Base-by-base conservation (phyloP, 176 grass and related monocot species). In the Melocanna baccifera region DNA sequence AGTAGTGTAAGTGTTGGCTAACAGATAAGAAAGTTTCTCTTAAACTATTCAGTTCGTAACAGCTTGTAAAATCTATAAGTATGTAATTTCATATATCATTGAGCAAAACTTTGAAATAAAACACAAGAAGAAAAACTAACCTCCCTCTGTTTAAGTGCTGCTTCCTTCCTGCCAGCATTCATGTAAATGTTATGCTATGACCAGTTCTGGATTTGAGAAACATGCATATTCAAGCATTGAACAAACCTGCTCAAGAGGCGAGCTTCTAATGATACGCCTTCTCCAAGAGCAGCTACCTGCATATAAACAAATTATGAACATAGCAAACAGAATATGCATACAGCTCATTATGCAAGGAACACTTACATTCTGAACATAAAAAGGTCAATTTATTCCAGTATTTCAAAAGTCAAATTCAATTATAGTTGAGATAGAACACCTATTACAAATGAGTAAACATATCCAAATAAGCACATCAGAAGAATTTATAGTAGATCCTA, bases 211-310 rank as follows among this genome's bases (percentile, higher is more conserved):
- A 85, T 41, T 88, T 88, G 62, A 65, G 62, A 79, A 75, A 70
- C 26, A 82, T 40, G 66, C 41, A 76, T 64, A 66, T n/a, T 83
- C 42, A 80, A 73, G 67, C 69, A 79, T 51, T 42, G 23, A 32
- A 67, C 83, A 59, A 89, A 99, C 97, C 97, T 99, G 89, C 90
- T 99, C 79, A 99, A 96, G 81, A 99, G 81, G 67, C 90, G 91
- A 41, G 93, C 93, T 89, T 99, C 97, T 78, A 95, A 90, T 26
- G 93, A 96, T 75, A 94, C 97, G 25, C 97, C 97, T 62, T 99
- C 97, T 78, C 97, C 97, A n/a, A 99, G 97, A 83, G 97, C 91
- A 55, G 97, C 86, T 74, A 99, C 97, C 97, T 99, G 84, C 69
- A 94, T 89, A 84, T 72, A 63, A 90, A 82, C 52, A 89, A 83